phyloP scores from a whole-genome alignment of 495 filamentous ascomycete species.

The Podospora pseudocomata region DNA sequence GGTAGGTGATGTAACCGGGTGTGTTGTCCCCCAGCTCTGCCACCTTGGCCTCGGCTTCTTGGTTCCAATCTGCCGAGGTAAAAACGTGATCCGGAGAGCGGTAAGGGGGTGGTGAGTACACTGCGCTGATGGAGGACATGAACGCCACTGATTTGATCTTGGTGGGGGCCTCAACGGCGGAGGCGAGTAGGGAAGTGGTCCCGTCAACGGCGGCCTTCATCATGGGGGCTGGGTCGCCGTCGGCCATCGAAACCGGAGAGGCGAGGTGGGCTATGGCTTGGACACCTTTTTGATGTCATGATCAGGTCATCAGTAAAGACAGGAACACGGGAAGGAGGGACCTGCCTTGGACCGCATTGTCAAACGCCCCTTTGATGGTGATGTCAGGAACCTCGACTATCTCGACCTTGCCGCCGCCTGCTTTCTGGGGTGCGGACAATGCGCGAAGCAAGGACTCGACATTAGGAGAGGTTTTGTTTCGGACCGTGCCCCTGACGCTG shows the following conservation, averaged over 20 bases:
- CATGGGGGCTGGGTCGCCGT: conserved; percentile 60
- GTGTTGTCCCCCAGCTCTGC: conserved; percentile 17
- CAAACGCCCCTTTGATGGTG: conserved; percentile 36
- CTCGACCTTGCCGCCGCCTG: conserved; percentile 35
- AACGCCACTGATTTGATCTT: conserved; percentile 46
- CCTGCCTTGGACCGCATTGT: conserved; percentile 40
- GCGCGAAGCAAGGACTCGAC: conserved; percentile 52
- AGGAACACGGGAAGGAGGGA: not conserved
- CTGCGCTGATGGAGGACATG: conserved; percentile 43
- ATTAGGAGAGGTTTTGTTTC: conserved; percentile 20
- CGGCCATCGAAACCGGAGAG: conserved; percentile 59
- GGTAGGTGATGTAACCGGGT: conserved; percentile 30
- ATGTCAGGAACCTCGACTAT: conserved; percentile 41
- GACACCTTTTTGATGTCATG: conserved; percentile 8
- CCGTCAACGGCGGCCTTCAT: conserved; percentile 68
- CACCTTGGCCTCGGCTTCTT: conserved; percentile 26
- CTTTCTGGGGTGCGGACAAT: conserved; percentile 42
- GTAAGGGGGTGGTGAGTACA: conserved; percentile 25
- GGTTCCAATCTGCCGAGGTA: conserved; percentile 37
- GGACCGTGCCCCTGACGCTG: conserved; percentile 48
- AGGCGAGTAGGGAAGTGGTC: conserved; percentile 66
- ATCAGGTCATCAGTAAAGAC: not conserved
- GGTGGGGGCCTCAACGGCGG: conserved; percentile 49
- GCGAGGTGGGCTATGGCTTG: conserved; percentile 45
- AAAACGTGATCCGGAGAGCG: conserved; percentile 20